Conservation (phyloP, 2,329 filamentous ascomycete genomes). For the Nothopassalora personata region DNA sequence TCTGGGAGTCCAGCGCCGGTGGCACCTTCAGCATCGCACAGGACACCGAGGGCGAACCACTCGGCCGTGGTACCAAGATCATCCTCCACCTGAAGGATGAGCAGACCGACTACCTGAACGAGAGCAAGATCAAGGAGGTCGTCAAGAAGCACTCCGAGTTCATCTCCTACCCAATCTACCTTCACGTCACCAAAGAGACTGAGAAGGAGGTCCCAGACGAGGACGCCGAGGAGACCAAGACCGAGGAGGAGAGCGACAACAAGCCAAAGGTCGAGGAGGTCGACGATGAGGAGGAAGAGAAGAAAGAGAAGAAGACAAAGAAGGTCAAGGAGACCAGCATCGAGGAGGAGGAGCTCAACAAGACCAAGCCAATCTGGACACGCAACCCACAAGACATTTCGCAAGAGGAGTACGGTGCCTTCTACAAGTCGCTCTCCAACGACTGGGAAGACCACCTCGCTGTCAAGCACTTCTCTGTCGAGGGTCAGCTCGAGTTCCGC, state of each 20-base stretch:
- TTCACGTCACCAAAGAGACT: slow-evolving; percentile 97
- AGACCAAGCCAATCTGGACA: slow-evolving; percentile 99
- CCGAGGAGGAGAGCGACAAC: slow-evolving; percentile 79
- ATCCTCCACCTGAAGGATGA: slow-evolving; percentile 99
- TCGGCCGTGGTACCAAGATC: slow-evolving; percentile 96
- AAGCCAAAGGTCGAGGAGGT: slow-evolving; percentile 95
- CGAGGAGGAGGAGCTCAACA: slow-evolving; percentile 99
- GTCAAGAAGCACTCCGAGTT: slow-evolving; percentile 99
- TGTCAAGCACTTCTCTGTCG: slow-evolving; percentile 99
- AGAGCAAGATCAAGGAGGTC: slow-evolving; percentile 99
- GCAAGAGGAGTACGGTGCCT: slow-evolving; percentile 93
- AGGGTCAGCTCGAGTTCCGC: slow-evolving; percentile 99
- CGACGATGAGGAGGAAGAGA: slow-evolving; percentile 68
- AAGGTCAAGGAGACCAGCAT: slow-evolving; percentile 98
- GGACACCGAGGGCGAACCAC: slow-evolving; percentile 83
- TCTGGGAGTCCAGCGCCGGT: slow-evolving; percentile 97
- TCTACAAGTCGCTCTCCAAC: slow-evolving; percentile 99
- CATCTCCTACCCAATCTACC: slow-evolving; percentile 99
- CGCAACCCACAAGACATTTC: slow-evolving; percentile 94
- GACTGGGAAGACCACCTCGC: slow-evolving; percentile 99
- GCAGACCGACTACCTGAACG: slow-evolving; percentile 96
- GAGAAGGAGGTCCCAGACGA: slow-evolving; percentile 98
- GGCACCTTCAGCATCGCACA: slow-evolving; percentile 91
- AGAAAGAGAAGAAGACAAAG: slow-evolving; percentile 97
- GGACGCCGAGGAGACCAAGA: slow-evolving; percentile 68